Conservation (phyloP, 2,329 filamentous ascomycete species). For the Didymellaceae sp. region DNA sequence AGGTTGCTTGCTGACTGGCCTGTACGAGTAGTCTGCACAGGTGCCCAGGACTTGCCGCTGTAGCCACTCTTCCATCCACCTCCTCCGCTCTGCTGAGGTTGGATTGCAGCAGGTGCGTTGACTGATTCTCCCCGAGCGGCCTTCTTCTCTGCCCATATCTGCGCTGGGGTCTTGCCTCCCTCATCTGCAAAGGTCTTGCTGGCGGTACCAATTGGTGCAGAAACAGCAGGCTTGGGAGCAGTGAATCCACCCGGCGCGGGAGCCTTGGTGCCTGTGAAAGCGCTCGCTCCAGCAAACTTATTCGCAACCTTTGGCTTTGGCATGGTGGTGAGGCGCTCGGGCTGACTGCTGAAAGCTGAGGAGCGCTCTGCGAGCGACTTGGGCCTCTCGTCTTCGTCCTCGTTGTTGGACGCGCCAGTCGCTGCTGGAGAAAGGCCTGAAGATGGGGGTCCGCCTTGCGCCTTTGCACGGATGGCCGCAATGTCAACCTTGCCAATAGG, state of each 20-base stretch:
- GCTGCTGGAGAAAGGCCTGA: conserved; percentile 52
- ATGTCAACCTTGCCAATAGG: conserved; percentile 97
- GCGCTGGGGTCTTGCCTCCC: conserved; percentile 94
- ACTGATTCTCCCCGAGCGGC: conserved; percentile 72
- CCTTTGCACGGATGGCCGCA: conserved; percentile 84
- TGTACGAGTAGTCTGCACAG: conserved; percentile 77
- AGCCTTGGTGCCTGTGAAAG: conserved; percentile 88
- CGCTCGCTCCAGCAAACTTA: conserved; percentile 75
- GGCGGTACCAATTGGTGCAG: conserved; percentile 75
- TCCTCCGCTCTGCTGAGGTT: conserved; percentile 73
- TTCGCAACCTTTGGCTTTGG: conserved; percentile 96
- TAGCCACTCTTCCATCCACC: conserved; percentile 91
- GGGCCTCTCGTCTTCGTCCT: conserved; percentile 54
- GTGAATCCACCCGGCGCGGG: conserved; percentile 75
- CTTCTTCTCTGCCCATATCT: conserved; percentile 98
- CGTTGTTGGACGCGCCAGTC: conserved; percentile 53
- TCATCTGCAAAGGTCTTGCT: conserved; percentile 94
- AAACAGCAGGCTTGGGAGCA: conserved; percentile 64
- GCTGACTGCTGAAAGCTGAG: conserved; percentile 70
- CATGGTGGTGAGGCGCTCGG: conserved; percentile 82
- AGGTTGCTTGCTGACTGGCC: conserved; percentile 64
- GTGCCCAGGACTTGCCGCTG: conserved; percentile 84
- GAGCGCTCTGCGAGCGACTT: conserved; percentile 77
- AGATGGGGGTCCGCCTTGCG: conserved; percentile 60
- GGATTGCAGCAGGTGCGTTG: conserved; percentile 52